Percentiles rank a stretch among this genome's conserved stretches.
phyloP scores from a whole-genome alignment of 2,329 filamentous ascomycete genomes.

The Dichotomopilus funicola region DNA sequence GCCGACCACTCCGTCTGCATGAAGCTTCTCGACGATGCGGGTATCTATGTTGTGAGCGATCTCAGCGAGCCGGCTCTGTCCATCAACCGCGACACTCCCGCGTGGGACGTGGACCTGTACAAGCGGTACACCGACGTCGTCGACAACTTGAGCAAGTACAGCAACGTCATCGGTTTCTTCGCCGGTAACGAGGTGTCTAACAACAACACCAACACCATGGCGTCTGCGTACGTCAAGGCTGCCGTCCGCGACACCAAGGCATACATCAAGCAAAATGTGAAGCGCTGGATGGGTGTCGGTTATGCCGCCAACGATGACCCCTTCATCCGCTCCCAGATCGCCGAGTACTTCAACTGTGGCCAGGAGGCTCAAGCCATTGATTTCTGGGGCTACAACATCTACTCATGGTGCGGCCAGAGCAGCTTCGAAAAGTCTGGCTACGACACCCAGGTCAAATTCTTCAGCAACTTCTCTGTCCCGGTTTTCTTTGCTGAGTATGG shows the following conservation, averaged over 20 bases:
- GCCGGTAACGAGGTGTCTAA: constrained; percentile 97
- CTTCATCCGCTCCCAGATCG: constrained; percentile 72
- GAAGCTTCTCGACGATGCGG: constrained; percentile 70
- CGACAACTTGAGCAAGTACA: constrained; percentile 73
- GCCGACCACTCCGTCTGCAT: constrained; percentile 79
- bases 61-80: constrained; percentile 73
- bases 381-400: constrained; percentile 99
- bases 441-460: constrained; percentile 75
- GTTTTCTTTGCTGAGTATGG: constrained; percentile 99
- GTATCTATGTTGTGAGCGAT: constrained; percentile 94
- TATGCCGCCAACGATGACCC: constrained; percentile 95
- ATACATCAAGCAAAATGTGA: constrained; percentile 76
- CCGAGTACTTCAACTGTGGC: constrained; percentile 93
- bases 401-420: constrained; percentile 95
- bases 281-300: constrained; percentile 78
- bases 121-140: constrained; percentile 77
- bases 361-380: constrained; percentile 63
- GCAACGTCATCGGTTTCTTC: constrained; percentile 95
- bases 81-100: constrained; percentile 73
- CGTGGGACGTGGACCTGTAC: constrained; percentile 75
- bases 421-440: constrained; percentile 72
- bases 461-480: constrained; percentile 81
- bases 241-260: constrained; percentile 93
- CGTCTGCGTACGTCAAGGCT: constrained; percentile 94
- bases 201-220: constrained; percentile 76